phyloP scores from a whole-genome alignment of 2,329 filamentous ascomycete genomes.

The Talaromyces amestolkiae region DNA sequence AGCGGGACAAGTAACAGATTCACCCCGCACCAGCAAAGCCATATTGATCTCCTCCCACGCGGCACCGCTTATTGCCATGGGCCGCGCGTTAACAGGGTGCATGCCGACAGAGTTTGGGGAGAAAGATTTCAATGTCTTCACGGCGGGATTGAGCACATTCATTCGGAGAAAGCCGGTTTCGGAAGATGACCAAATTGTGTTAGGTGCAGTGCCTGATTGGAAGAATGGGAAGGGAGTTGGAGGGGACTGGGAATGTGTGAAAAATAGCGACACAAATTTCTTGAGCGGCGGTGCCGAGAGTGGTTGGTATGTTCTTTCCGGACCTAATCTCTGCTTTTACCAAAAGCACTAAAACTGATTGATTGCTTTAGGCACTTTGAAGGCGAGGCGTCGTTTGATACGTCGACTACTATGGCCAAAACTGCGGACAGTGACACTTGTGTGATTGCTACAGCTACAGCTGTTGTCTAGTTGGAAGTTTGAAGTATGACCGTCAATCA shows the following conservation, averaged over 20 bases:
- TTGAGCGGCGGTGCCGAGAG: conserved; percentile 76
- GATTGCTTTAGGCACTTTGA: not conserved
- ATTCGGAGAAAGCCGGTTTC: conserved; percentile 40
- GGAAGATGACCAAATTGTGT: not conserved
- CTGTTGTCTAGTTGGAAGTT: not conserved
- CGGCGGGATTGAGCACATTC: conserved; percentile 74
- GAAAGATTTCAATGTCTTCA: conserved; percentile 82
- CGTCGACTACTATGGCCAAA: not conserved
- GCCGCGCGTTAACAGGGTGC: conserved; percentile 72
- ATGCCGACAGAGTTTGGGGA: conserved; percentile 68
- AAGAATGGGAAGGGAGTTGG: conserved; percentile 59
- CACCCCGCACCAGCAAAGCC: conserved; percentile 50
- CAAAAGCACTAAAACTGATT: not conserved
- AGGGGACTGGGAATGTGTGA: conserved; percentile 75
- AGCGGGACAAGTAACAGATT: conserved; percentile 45
- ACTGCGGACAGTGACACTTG: not conserved
- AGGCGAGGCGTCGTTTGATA: not conserved
- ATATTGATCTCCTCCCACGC: conserved; percentile 86
- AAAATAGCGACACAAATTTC: conserved; percentile 83
- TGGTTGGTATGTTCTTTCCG: conserved; percentile 63
- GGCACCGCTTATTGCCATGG: conserved; percentile 80
- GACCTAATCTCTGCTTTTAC: not conserved
- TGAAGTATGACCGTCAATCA: not conserved
- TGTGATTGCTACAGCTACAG: not conserved
- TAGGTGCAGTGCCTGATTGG: conserved; percentile 49